Evolutionary conservation across 2,329 filamentous ascomycete genomes (phyloP), one percentile per base, ranked within the genome.

Genomic region (Trichophyton equinum): DNA sequence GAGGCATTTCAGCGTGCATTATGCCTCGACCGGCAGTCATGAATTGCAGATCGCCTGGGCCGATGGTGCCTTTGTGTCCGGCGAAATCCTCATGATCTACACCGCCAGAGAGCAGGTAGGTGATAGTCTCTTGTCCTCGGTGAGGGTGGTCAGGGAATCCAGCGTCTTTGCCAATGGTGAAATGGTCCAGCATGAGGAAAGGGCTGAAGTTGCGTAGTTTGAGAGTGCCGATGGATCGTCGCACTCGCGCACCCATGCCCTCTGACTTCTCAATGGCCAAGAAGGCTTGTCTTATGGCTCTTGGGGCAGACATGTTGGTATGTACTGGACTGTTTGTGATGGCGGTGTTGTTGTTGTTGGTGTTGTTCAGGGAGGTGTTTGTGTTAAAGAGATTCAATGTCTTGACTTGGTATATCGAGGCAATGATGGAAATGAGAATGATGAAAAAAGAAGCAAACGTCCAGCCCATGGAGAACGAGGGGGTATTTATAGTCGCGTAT

Each of bases 121-220:
- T 96, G 71, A 96, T 94, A 15, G 85, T 88, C 68, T 96, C 89
- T 74, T 95, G 90, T 44, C 91, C 91, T 44, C 90, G 82, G 71
- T 87, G 85, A 0, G 84, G 83, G 70, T 96, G 91, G 71, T 96
- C 91, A 0, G 91, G 91, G 72, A 96, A 96, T 0, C 91, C 91
- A 8, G 91, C 88, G 62, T 88, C 89, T 1, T 86, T 85, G 59
- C 83, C 82, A 67, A 94, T 84, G 60, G 80, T 83, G 78, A 96
- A 96, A 77, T 96, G 89, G 72, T 97, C 92, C 55, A 96, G 87
- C 91, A 97, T 96, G 51, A 96, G 81, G 76, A 97, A 96, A 0
- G 92, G 94, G 13, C 86, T 89, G 74, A 97, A 87, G 78, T 95
- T 90, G 70, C 86, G 85, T 22, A 97, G 81, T 66, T 87, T 81